These are phyloP conservation scores for Plectranthus barbatus DNA, from an alignment of 257 asterid species.

Conservation along the genomic window DNA sequence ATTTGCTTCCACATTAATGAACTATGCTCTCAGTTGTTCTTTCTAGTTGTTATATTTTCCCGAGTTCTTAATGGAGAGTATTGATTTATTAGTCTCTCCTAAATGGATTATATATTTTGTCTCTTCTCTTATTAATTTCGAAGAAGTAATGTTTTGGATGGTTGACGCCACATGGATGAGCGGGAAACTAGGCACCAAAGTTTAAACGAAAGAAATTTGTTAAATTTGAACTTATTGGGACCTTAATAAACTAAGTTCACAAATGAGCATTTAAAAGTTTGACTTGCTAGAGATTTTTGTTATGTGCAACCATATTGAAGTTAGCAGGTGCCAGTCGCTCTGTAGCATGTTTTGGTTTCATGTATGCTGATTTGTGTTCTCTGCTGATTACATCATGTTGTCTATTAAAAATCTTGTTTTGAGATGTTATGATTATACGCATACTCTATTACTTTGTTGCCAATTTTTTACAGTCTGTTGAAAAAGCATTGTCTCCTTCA, in stretches of 20 bases:
- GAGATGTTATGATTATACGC: neutral
- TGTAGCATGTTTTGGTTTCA: neutral
- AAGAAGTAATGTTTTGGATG: neutral
- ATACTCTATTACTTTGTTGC: neutral
- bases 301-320: neutral
- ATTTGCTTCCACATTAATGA: neutral
- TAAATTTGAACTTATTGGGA: neutral
- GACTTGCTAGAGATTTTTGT: neutral
- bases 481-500: neutral
- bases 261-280: neutral
- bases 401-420: neutral
- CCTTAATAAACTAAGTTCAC: neutral
- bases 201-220: neutral
- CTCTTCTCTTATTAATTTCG: neutral
- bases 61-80: neutral
- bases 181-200: neutral
- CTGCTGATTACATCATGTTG: neutral
- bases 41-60: neutral
- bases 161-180: neutral
- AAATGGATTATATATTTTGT: too few relatives aligned
- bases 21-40: neutral
- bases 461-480: neutral
- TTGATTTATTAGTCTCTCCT: neutral
- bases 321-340: neutral
- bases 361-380: neutral